phyloP scores from a whole-genome alignment of 306 rosid genomes.

The Pyrus betulifolia region DNA sequence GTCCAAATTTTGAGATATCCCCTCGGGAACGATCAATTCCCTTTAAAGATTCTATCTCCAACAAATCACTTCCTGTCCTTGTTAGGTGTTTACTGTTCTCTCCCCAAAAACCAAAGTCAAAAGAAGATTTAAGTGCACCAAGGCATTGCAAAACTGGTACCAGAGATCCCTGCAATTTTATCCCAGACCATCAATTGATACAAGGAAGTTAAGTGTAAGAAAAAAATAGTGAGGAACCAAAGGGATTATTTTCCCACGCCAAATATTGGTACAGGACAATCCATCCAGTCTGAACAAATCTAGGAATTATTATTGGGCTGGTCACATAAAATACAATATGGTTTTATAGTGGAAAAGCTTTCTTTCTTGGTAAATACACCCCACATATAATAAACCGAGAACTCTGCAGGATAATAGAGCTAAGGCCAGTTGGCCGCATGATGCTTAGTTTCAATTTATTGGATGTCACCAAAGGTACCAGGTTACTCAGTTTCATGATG shows the following conservation, averaged over 20 bases:
- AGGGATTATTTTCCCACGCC: slow-evolving; percentile 5
- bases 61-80: slow-evolving; percentile 61
- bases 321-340: neutral
- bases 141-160: slow-evolving; percentile 79
- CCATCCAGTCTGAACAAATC: slow-evolving; percentile 9
- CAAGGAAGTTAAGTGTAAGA: slow-evolving; percentile 6
- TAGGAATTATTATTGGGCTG: slow-evolving; percentile 6
- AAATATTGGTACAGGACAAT: slow-evolving; percentile 11
- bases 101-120: slow-evolving; percentile 46
- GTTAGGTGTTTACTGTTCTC: slow-evolving; percentile 44
- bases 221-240: neutral
- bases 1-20: slow-evolving; percentile 6
- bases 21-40: slow-evolving; percentile 30
- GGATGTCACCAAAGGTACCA: neutral
- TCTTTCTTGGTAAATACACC: neutral
- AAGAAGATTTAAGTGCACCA: slow-evolving; percentile 59
- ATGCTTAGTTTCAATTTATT: neutral
- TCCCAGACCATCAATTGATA: slow-evolving; percentile 25
- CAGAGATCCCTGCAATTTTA: slow-evolving; percentile 72
- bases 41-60: slow-evolving; percentile 36
- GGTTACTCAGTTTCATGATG: neutral
- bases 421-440: neutral
- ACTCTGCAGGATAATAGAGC: neutral
- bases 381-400: neutral
- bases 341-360: neutral